Evolutionary conservation across 148 eudicot genomes (phyloP).

Genomic region (Chenopodium quinoa): DNA sequence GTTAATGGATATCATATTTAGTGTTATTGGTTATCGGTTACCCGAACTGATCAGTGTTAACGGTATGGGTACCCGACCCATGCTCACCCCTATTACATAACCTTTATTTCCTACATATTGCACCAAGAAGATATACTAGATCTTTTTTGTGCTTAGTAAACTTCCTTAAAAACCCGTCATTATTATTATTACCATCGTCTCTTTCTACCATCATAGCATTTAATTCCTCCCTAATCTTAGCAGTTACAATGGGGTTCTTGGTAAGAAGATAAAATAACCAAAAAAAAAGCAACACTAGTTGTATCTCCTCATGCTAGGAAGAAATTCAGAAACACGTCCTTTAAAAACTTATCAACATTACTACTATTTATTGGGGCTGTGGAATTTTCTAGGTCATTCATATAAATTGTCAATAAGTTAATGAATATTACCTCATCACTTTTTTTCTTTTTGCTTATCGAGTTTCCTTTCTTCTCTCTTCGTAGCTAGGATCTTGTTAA

Average conservation of each 20-base stretch:
- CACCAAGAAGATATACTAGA: constrained; percentile 43
- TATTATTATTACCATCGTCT: neutral
- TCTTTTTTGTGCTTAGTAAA: constrained; percentile 27
- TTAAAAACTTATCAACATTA: no score
- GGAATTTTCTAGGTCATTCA: neutral
- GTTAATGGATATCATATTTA: no score
- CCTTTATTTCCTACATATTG: constrained; percentile 21
- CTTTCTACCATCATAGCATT: neutral
- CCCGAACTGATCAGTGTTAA: no score
- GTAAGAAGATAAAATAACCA: constrained; percentile 45
- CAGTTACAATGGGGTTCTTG: neutral
- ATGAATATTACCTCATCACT: neutral
- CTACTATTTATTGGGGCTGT: neutral
- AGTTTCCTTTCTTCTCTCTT: neutral
- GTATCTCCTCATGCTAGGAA: constrained; percentile 30
- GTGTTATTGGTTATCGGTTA: no score
- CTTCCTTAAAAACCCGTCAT: neutral
- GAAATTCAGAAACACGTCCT: no score
- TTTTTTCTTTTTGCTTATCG: no score
- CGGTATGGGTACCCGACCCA: no score
- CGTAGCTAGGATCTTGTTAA: no score
- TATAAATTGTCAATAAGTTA: constrained; percentile 25
- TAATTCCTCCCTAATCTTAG: constrained; percentile 37
- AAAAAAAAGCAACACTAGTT: constrained; percentile 22
- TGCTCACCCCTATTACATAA: no score